Evolutionary conservation across 2,329 filamentous ascomycete species (phyloP).

Genomic region (Huntiella savannae): DNA sequence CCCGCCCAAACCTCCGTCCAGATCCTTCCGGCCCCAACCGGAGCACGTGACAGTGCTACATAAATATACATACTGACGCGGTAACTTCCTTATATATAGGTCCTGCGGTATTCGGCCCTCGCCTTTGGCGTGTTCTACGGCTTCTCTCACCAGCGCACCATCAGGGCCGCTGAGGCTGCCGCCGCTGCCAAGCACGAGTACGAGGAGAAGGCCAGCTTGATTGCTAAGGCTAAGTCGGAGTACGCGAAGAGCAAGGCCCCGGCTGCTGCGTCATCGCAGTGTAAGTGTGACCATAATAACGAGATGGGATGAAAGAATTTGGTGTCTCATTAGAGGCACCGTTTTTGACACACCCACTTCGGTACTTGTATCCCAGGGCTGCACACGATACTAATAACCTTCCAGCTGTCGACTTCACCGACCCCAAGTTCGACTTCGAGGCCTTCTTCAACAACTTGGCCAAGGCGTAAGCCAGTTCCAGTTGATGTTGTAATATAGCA

Average conservation of each 20-base stretch:
- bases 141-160: slow-evolving; percentile 74
- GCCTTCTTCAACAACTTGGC: slow-evolving; percentile 51
- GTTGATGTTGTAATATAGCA: slow-evolving; percentile 9
- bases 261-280: slow-evolving; percentile 16
- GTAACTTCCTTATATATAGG: slow-evolving; percentile 32
- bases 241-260: slow-evolving; percentile 59
- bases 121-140: slow-evolving; percentile 87
- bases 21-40: too few relatives aligned
- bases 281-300: slow-evolving; percentile 14
- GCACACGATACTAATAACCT: too few relatives aligned
- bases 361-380: too few relatives aligned
- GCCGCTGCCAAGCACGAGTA: slow-evolving; percentile 64
- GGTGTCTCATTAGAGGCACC: too few relatives aligned
- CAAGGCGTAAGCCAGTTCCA: slow-evolving; percentile 23
- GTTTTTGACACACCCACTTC: too few relatives aligned
- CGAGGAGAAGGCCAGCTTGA: slow-evolving; percentile 76
- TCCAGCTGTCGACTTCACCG: slow-evolving; percentile 37
- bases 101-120: slow-evolving; percentile 91
- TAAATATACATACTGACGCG: too few relatives aligned
- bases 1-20: too few relatives aligned
- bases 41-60: too few relatives aligned
- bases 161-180: slow-evolving; percentile 52
- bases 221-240: slow-evolving; percentile 81
- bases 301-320: not conserved
- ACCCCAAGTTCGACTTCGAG: slow-evolving; percentile 89